Evolutionary conservation across 345 rosid species (phyloP).

Genomic region (Bruguiera gymnorhiza): DNA sequence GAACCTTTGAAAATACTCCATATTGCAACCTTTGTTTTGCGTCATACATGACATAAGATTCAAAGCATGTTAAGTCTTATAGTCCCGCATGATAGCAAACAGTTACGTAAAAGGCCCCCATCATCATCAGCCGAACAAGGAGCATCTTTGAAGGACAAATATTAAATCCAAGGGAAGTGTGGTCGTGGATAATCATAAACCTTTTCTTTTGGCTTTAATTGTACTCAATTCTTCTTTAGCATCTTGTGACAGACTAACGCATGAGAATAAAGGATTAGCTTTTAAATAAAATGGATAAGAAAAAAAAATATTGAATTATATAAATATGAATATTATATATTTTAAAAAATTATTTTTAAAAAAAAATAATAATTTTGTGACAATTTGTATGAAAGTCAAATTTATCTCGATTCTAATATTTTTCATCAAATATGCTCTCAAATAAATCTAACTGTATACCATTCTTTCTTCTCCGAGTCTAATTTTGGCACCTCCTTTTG

Average conservation of each 20-base stretch:
- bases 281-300: too few species aligned
- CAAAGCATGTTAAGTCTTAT: conserved; percentile 27
- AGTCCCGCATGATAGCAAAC: conserved; percentile 31
- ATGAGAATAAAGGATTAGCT: too few species aligned
- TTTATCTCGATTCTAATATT: too few species aligned
- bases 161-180: conserved; percentile 10
- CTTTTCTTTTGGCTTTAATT: conserved; percentile 8
- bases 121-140: conserved; percentile 38
- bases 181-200: conserved; percentile 47
- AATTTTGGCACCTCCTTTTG: conserved; percentile 23
- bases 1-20: conserved; percentile 29
- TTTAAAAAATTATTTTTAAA: too few species aligned
- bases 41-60: conserved; percentile 48
- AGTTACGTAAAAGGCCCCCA: conserved; percentile 25
- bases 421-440: not conserved
- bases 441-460: not conserved
- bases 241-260: not conserved
- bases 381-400: too few species aligned
- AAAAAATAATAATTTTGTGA: too few species aligned
- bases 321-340: too few species aligned
- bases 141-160: conserved; percentile 49
- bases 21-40: conserved; percentile 31
- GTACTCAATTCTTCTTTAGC: conserved; percentile 23
- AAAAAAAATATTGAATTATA: too few species aligned
- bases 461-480: conserved; percentile 21